Percentiles rank a stretch among this genome's conserved stretches.
These are phyloP conservation scores for Grosmannia serpens DNA, from an alignment of 2,329 filamentous ascomycete species.

Conservation along the genomic window DNA sequence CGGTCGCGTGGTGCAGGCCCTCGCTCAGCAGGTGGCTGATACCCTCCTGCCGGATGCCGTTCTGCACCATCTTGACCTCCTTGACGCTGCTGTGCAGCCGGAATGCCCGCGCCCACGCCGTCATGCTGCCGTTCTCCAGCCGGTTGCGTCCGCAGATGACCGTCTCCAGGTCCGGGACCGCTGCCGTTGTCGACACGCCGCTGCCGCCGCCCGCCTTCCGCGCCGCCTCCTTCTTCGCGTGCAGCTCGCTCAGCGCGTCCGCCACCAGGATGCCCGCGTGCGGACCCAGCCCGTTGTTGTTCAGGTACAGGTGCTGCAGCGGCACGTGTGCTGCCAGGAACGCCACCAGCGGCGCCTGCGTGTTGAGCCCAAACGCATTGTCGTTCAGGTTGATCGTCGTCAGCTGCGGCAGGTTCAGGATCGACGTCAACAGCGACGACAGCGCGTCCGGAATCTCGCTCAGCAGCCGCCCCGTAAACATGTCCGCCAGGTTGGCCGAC, in stretches of 20 bases:
- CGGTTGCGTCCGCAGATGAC: conserved; percentile 94
- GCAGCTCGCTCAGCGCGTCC: conserved; percentile 71
- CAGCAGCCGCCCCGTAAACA: conserved; percentile 90
- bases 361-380: conserved; percentile 95
- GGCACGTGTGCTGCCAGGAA: conserved; percentile 84
- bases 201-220: conserved; percentile 41
- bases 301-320: conserved; percentile 86
- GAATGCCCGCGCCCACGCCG: conserved; percentile 82
- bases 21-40: conserved; percentile 70
- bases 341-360: conserved; percentile 79
- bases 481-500: conserved; percentile 86
- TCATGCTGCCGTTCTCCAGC: conserved; percentile 90
- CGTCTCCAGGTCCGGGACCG: conserved; percentile 81
- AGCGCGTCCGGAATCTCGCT: conserved; percentile 89
- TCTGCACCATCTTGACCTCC: conserved; percentile 94
- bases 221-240: conserved; percentile 71
- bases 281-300: conserved; percentile 95
- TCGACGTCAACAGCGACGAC: conserved; percentile 70
- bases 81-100: conserved; percentile 71
- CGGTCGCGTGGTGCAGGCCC: conserved; percentile 59
- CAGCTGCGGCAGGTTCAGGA: conserved; percentile 75
- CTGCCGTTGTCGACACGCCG: conserved; percentile 29
- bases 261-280: conserved; percentile 83
- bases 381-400: conserved; percentile 93
- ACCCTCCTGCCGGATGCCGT: conserved; percentile 90